Evolutionary conservation across 169 alveolate species (phyloP), one percentile per base, ranked within the genome.

Genomic region (Babesia caballi): DNA sequence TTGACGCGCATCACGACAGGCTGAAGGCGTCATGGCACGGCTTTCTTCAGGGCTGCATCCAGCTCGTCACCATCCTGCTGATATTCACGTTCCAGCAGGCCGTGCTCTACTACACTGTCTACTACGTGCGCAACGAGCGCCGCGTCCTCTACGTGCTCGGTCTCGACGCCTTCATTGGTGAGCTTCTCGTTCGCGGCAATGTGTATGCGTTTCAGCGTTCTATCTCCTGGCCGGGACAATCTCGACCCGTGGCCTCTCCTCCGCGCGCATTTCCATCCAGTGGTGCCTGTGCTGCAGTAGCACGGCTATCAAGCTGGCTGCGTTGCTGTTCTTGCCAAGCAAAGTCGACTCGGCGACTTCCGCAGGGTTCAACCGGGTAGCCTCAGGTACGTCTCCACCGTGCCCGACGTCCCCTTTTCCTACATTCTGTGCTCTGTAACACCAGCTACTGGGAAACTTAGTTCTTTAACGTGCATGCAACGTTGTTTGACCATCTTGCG

Each of bases 271-370:
- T 14, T 63, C 88, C 5, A 42, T 81, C 1, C 68, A 66, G 27
- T 81, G 88, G 88, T 35, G 72, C 19, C 69, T 81, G 57, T 81
- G 71, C 47, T 65, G 83, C 32, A 58, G 65, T 23, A 70, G 81
- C 28, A 72, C 71, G 27, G 81, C 49, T 2, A 38, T 72, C 11
- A 81, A 81, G 63, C 53, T 67, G 33, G 30, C 25, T 15, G 40
- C 25, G 12, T 8, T 63, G 19, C 35, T 63, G 17, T 41, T 47
- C 42, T 2, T 36, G 2, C 47, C 38, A 2, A 44, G 21, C 47
- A 28, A 63, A 14, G 51, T 0, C 32, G 73, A 44, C 23, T 3
- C 23, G 12, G 0, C 61, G 7, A 0, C 25, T 6, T 7, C 25
- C 9, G 28, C 6, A 17, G 73, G 50, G 9, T 63, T 44, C 60